Base-by-base conservation (phyloP, 2,329 filamentous ascomycete genomes). In the Endothia cerciana region DNA sequence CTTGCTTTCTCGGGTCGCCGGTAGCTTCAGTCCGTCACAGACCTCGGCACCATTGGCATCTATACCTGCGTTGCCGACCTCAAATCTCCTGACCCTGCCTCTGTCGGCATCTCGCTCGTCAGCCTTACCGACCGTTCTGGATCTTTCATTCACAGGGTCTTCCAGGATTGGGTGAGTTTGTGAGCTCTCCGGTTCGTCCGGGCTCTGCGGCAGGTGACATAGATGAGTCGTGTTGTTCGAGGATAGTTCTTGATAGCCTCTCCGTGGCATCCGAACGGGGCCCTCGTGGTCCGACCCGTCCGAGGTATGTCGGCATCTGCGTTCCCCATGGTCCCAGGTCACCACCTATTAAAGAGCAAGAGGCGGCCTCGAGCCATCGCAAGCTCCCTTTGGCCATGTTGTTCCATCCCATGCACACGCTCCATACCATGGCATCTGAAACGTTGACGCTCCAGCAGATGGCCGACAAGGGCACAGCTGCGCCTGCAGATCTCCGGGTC, bases 381-480 rank as follows among this genome's bases (percentile, higher is more conserved):
- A 11, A 25, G 10, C n/a, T 6, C 25, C 5, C 38, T 30, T 11
- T 10, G 19, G 6, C 6, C 55, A 40, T 13, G 22, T 30, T 25
- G 4, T 58, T 15, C 55, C 11, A 58, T 36, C 7, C 25, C 22
- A 3, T 58, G 5, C 3, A 22, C 22, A n/a, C 17, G 22, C 4
- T 36, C 33, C 2, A 8, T 38, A 40, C 33, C 5, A 58, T 25
- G 55, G 36, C 43, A 15, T 51, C 47, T 41, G 47, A 40, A 43
- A 25, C 41, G 17, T 51, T 47, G 47, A 57, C 51, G 49, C 33
- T 64, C 28, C 17, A 38, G 33, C 43, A 67, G 56, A 69, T 69
- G 67, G 62, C 62, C 30, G 55, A 56, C 36, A 45, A 65, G 45
- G 58, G 62, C 45, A 49, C 43, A 49, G 62, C 43, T 51, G 63